Base-by-base conservation (phyloP, 73 alveolate species). In the Uronychia setigera region DNA sequence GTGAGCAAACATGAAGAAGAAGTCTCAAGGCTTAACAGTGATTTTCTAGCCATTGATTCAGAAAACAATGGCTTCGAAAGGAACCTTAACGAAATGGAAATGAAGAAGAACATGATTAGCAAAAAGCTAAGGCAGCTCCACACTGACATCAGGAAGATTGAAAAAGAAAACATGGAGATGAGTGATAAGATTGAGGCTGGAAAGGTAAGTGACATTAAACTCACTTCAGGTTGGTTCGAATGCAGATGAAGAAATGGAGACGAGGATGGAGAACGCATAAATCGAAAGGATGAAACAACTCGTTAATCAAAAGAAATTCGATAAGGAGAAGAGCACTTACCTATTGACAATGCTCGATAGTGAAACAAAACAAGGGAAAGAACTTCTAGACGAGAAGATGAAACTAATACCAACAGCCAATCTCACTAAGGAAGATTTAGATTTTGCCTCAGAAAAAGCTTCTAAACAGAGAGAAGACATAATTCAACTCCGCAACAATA, bases 351-450 rank as follows among this genome's bases (percentile, higher is more conserved):
- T 87, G 78, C 76, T 86, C 67, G 82, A 92, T 79, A 92, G 88
- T 32, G 95, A 92, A 5, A 96, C 91, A 79, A 86, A 88, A 13
- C 77, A 87, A 80, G 95, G 94, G 0, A 91, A 90, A 80, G 94
- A 86, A 26, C 57, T 91, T 84, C 93, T 91, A 59, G 96, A 94
- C 81, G 95, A 91, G 75, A 94, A 94, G 60, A 92, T 88, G 58
- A 87, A 80, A 86, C 93, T 81, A 76, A 67, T 84, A 59, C 84
- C 91, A 26, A 82, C 91, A 77, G 80, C 86, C 0, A 88, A 92
- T 25, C 80, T 80, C 77, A 80, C 79, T 35, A 76, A 82, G 30
- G 94, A 78, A 27, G 92, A 87, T 35, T 79, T 91, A 0, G 75
- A 88, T 33, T 86, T 87, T 1, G 80, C 67, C n/a, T 80, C 59